Conservation (phyloP, 1,284 basidiomycete species). For the Tilletia setariae region DNA sequence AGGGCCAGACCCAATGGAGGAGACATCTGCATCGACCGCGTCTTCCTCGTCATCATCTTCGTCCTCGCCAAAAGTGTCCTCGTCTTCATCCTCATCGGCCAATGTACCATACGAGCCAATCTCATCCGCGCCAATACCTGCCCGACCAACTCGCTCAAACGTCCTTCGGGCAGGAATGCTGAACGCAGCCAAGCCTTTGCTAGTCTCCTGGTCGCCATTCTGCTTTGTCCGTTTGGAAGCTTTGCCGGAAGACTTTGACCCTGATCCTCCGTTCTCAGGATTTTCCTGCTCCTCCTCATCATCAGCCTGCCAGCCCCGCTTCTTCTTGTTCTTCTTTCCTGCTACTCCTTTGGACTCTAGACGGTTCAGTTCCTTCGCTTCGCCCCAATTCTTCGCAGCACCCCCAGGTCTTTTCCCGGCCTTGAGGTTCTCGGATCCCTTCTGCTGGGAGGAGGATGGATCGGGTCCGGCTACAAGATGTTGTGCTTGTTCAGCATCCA, state of each 20-base stretch:
- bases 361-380: conserved; percentile 10
- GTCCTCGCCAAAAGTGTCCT: not conserved
- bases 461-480: not conserved
- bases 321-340: not conserved
- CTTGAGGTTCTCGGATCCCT: not conserved
- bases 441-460: not conserved
- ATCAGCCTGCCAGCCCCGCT: not conserved
- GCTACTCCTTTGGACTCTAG: not conserved
- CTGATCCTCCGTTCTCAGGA: not conserved
- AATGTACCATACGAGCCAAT: too few species aligned
- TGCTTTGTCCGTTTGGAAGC: too few species aligned
- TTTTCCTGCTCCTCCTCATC: too few species aligned
- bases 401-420: not conserved
- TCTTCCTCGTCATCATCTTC: not conserved
- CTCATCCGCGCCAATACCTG: conserved; percentile 1
- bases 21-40: not conserved
- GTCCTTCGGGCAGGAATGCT: not conserved
- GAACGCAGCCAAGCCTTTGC: too few species aligned
- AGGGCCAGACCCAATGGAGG: not conserved
- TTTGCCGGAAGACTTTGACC: not conserved
- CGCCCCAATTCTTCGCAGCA: conserved; percentile 7
- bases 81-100: not conserved
- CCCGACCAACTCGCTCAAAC: not conserved
- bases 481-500: not conserved
- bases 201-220: too few species aligned